These are phyloP conservation scores for Neoboletus brunneissimus DNA, from an alignment of 768 basidiomycete species.

Conservation along the genomic window DNA sequence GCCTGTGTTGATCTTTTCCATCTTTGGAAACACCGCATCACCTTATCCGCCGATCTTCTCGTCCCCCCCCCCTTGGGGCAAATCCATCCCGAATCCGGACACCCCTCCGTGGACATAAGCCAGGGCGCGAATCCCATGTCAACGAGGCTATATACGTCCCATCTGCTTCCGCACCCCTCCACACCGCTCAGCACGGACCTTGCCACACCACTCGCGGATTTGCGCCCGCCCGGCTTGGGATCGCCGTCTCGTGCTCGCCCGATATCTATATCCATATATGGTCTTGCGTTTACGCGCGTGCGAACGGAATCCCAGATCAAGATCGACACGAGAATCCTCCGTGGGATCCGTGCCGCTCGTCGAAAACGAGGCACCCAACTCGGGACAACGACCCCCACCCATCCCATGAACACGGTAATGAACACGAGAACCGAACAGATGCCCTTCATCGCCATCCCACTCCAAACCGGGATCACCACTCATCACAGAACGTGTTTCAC, in stretches of 20 bases:
- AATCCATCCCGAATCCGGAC: slow-evolving; percentile 23
- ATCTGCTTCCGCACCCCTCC: no score
- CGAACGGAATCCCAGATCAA: slow-evolving; percentile 49
- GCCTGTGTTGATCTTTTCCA: slow-evolving; percentile 34
- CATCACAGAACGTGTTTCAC: not conserved
- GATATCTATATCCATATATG: slow-evolving; percentile 2
- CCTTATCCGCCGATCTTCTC: slow-evolving; percentile 39
- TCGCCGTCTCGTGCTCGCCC: slow-evolving; percentile 12
- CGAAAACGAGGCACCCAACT: slow-evolving; percentile 1
- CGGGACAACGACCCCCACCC: not conserved
- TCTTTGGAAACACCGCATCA: slow-evolving; percentile 1
- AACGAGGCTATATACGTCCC: no score
- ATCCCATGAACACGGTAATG: not conserved
- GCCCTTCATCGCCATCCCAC: not conserved
- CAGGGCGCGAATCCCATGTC: no score
- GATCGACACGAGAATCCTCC: slow-evolving; percentile 46
- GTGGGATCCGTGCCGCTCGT: not conserved
- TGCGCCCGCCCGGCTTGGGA: slow-evolving; percentile 24
- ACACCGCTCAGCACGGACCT: slow-evolving; percentile 16
- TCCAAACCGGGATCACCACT: not conserved
- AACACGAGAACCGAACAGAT: not conserved
- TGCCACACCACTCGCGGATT: no score
- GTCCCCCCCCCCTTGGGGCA: slow-evolving; percentile 25
- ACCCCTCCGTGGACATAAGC: slow-evolving; percentile 31
- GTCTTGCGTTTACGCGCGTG: slow-evolving; percentile 41